phyloP scores from a whole-genome alignment of 1,284 basidiomycete genomes.

The Clitocybe nebularis region DNA sequence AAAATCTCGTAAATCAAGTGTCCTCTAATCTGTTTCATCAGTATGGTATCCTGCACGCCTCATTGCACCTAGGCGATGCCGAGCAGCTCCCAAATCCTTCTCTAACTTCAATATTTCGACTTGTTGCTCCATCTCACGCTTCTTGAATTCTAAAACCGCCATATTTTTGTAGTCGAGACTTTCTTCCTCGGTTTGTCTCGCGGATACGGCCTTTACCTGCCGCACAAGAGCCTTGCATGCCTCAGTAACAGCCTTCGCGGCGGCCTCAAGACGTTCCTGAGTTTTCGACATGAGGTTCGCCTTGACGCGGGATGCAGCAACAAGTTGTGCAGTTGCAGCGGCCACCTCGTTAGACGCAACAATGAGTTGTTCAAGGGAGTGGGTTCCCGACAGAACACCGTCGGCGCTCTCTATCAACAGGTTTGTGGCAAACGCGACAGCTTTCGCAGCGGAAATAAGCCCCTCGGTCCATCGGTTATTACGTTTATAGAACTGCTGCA shows the following conservation, averaged over 20 bases:
- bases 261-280: conserved; percentile 92
- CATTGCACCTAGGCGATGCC: conserved; percentile 86
- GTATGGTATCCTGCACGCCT: conserved; percentile 87
- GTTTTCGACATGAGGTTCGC: conserved; percentile 98
- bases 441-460: conserved; percentile 95
- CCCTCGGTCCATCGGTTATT: conserved; percentile 99
- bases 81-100: conserved; percentile 89
- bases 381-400: conserved; percentile 94
- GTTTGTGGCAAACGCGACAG: conserved; percentile 97
- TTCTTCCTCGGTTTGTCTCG: conserved; percentile 78
- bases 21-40: conserved; percentile 62
- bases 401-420: conserved; percentile 97
- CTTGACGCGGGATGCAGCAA: conserved; percentile 97
- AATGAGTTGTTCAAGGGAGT: conserved; percentile 97
- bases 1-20: conserved; percentile 11
- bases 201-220: conserved; percentile 94
- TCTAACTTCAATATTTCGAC: conserved; percentile 96
- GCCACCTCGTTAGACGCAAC: conserved; percentile 99
- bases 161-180: conserved; percentile 89
- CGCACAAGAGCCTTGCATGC: conserved; percentile 97
- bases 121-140: conserved; percentile 97
- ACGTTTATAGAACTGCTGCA: conserved; percentile 98
- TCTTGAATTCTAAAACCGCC: conserved; percentile 96
- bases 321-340: conserved; percentile 94
- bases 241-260: conserved; percentile 96